Conservation (phyloP, 1,284 basidiomycete genomes). For the Paramarasmius palmivorus region DNA sequence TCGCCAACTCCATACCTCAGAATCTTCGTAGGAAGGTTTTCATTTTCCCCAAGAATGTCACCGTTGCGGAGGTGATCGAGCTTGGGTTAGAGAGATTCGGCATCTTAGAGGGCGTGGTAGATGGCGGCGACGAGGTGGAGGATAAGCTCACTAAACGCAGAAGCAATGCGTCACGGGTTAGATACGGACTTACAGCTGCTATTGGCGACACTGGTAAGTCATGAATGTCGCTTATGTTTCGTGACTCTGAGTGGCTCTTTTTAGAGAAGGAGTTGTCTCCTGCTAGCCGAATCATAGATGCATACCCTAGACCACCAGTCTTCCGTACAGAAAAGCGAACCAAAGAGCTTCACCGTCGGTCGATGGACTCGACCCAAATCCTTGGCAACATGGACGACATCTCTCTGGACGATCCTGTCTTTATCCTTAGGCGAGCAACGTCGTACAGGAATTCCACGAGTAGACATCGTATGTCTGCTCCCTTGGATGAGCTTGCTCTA, state of each 20-base stretch:
- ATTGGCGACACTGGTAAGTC: slow-evolving; percentile 62
- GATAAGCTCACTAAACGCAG: slow-evolving; percentile 84
- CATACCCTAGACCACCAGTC: slow-evolving; percentile 76
- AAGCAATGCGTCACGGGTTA: slow-evolving; percentile 70
- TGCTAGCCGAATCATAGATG: slow-evolving; percentile 82
- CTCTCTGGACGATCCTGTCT: slow-evolving; percentile 80
- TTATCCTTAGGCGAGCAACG: slow-evolving; percentile 80
- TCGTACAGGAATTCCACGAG: slow-evolving; percentile 68
- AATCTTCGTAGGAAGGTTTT: slow-evolving; percentile 75
- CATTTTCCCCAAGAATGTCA: slow-evolving; percentile 90
- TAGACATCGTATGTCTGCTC: slow-evolving; percentile 67
- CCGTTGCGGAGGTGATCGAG: slow-evolving; percentile 95
- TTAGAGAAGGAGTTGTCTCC: slow-evolving; percentile 77
- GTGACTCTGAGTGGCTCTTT: slow-evolving; percentile 13
- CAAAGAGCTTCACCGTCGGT: slow-evolving; percentile 78
- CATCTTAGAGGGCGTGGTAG: slow-evolving; percentile 92
- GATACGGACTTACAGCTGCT: slow-evolving; percentile 75
- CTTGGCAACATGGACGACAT: slow-evolving; percentile 77
- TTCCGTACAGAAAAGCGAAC: slow-evolving; percentile 56
- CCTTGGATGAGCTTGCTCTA: slow-evolving; percentile 75
- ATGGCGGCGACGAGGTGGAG: slow-evolving; percentile 96
- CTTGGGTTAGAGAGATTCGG: slow-evolving; percentile 90
- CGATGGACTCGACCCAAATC: slow-evolving; percentile 77
- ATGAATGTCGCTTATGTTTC: slow-evolving; percentile 8
- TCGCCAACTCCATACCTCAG: slow-evolving; percentile 48